Evolutionary conservation across 495 filamentous ascomycete species (phyloP).

Genomic region (Mytilinidion resinicola): DNA sequence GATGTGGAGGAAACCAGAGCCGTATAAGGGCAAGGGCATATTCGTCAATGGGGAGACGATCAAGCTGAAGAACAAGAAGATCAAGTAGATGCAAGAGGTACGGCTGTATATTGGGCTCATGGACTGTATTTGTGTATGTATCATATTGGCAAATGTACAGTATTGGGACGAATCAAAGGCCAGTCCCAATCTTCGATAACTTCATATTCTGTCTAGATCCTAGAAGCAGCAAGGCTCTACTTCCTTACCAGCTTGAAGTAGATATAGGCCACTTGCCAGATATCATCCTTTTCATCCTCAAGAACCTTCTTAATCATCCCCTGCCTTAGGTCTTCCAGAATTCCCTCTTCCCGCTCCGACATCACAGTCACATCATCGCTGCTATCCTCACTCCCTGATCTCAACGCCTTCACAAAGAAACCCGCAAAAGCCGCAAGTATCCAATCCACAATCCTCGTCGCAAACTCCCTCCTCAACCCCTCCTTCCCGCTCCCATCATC

Average conservation of each 20-base stretch:
- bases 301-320: not conserved
- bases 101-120: too few species aligned
- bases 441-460: not conserved
- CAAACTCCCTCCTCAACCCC: not conserved
- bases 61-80: conserved; percentile 96
- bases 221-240: not conserved
- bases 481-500: not conserved
- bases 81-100: conserved; percentile 59
- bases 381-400: not conserved
- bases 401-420: not conserved
- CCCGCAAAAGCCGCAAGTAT: not conserved
- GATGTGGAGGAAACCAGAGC: conserved; percentile 85
- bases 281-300: not conserved
- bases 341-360: not conserved
- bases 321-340: not conserved
- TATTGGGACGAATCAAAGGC: too few species aligned
- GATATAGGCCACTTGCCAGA: not conserved
- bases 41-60: conserved; percentile 97
- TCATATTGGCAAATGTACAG: too few species aligned
- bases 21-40: conserved; percentile 99
- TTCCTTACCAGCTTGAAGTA: conserved; percentile 1
- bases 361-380: not conserved
- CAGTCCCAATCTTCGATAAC: too few species aligned
- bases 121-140: too few species aligned
- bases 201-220: not conserved